These are phyloP conservation scores for Colletotrichum sp. DNA, from an alignment of 2,329 filamentous ascomycete species.

Conservation along the genomic window DNA sequence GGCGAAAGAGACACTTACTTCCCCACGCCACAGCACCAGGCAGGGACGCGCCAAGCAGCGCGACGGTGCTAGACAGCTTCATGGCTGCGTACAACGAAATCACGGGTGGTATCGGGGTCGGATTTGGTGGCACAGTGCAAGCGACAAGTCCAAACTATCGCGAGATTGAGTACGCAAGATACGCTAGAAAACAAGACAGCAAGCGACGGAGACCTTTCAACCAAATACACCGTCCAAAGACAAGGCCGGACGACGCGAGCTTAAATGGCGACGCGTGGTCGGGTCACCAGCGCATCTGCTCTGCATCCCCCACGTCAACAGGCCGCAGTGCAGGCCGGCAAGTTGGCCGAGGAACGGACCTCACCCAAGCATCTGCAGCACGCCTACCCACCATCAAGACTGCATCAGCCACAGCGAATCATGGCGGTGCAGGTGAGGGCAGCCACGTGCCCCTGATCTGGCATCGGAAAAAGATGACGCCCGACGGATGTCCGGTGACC, in stretches of 20 bases:
- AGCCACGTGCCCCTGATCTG: slow-evolving; percentile 1
- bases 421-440: slow-evolving; percentile 3
- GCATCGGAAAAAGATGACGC: neutral
- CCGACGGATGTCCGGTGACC: neutral
- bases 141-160: neutral
- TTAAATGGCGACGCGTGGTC: slow-evolving; percentile 18
- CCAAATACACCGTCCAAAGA: neutral
- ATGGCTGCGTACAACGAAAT: slow-evolving; percentile 25
- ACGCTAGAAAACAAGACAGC: neutral
- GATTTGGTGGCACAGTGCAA: neutral
- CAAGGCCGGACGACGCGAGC: neutral
- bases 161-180: neutral
- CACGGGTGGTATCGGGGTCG: neutral
- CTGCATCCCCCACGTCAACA: neutral
- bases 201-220: neutral
- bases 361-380: neutral
- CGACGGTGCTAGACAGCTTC: slow-evolving; percentile 30
- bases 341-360: slow-evolving; percentile 18
- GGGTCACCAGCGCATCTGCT: slow-evolving; percentile 1
- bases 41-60: slow-evolving; percentile 33
- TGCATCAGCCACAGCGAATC: slow-evolving; percentile 4
- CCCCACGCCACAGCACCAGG: slow-evolving; percentile 44
- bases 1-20: slow-evolving; percentile 34
- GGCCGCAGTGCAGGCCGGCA: neutral
- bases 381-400: neutral